Evolutionary conservation across 495 filamentous ascomycete species (phyloP).

Genomic region (Penicillium canariense): DNA sequence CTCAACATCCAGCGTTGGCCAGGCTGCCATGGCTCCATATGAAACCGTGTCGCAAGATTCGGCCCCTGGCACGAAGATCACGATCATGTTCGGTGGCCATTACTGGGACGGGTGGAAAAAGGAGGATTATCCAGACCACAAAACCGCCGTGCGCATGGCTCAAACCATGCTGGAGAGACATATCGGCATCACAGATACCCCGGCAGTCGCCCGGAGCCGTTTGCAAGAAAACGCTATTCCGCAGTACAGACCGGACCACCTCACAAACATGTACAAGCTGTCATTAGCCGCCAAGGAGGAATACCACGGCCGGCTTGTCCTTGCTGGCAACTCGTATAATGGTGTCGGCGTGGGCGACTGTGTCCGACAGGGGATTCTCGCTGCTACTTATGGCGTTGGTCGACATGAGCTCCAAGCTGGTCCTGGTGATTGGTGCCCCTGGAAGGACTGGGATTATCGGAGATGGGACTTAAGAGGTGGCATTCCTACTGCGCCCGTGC

Average conservation of each 20-base stretch:
- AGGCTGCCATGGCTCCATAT: not conserved
- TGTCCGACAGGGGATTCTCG: constrained; percentile 45
- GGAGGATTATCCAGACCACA: constrained; percentile 52
- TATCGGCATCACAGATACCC: constrained; percentile 61
- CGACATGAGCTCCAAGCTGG: constrained; percentile 28
- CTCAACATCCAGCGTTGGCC: constrained; percentile 54
- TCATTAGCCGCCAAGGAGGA: constrained; percentile 41
- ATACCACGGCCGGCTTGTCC: constrained; percentile 63
- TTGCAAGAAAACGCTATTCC: constrained; percentile 82
- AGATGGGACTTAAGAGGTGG: constrained; percentile 38
- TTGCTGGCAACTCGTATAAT: constrained; percentile 78
- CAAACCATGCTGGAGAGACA: constrained; percentile 66
- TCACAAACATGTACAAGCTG: constrained; percentile 56
- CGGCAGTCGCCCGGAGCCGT: constrained; percentile 52
- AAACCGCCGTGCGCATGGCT: constrained; percentile 66
- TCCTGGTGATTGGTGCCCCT: constrained; percentile 11
- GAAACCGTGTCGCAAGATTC: constrained; percentile 46
- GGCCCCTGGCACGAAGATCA: constrained; percentile 75
- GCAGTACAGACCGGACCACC: constrained; percentile 81
- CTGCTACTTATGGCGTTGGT: constrained; percentile 35
- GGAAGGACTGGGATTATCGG: constrained; percentile 16
- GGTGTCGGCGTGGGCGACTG: constrained; percentile 66
- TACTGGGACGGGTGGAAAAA: constrained; percentile 71
- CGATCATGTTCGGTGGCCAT: constrained; percentile 94
- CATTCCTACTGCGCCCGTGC: constrained; percentile 31